Evolutionary conservation across 257 asterid species (phyloP).

Genomic region (Galeopsis tetrahit): DNA sequence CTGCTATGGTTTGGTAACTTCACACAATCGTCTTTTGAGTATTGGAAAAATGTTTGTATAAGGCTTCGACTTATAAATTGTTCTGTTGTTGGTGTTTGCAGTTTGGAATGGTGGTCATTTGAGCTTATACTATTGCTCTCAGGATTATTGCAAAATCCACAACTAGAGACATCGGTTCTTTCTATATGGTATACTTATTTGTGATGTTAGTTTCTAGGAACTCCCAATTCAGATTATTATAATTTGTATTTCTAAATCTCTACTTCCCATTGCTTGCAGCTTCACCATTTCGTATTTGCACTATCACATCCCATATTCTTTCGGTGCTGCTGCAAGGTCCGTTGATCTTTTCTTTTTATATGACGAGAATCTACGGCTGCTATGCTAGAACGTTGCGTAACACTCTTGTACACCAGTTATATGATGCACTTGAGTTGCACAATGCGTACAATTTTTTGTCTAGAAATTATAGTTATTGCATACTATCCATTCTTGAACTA

Average conservation of each 20-base stretch:
- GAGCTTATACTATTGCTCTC: conserved; percentile 72
- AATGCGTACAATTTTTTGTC: too few relatives aligned
- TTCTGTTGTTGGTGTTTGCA: conserved; percentile 27
- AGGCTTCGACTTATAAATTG: background rate
- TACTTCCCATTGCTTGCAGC: conserved; percentile 45
- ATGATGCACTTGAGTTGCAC: too few relatives aligned
- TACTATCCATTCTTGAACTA: background rate
- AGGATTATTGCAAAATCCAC: conserved; percentile 82
- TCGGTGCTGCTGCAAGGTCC: conserved; percentile 82
- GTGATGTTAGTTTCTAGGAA: conserved; percentile 51
- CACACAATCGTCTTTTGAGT: background rate
- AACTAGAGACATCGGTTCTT: conserved; percentile 73
- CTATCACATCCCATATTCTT: conserved; percentile 66
- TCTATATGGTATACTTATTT: conserved; percentile 58
- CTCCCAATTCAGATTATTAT: background rate
- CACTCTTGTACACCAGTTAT: too few relatives aligned
- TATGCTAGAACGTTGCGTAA: too few relatives aligned
- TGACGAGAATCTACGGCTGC: background rate
- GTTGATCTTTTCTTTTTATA: background rate
- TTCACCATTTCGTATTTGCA: conserved; percentile 61
- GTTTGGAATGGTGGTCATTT: conserved; percentile 87
- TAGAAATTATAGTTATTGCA: background rate
- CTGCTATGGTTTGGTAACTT: conserved; percentile 85
- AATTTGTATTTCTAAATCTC: background rate
- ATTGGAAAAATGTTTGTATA: too few relatives aligned